Conservation (phyloP, 192 early-diverging fungal genomes). For the Backusella westeae region DNA sequence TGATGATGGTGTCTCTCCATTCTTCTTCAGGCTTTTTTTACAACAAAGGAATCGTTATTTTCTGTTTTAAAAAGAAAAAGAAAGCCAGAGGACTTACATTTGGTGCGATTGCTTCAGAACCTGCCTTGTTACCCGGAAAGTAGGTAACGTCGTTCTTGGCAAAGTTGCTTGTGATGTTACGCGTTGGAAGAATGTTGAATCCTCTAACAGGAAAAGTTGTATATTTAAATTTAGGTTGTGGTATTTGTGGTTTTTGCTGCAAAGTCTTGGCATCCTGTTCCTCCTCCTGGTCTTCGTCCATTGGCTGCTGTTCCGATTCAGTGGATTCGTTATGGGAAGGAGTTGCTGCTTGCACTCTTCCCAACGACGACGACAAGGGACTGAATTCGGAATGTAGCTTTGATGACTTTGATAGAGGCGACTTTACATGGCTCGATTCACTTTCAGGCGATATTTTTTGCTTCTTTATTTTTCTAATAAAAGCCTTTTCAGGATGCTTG, state of each 20-base stretch:
- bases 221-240: conserved; percentile 46
- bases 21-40: conserved; percentile 45
- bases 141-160: conserved; percentile 46
- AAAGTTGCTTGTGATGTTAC: conserved; percentile 49
- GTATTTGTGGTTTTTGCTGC: not conserved
- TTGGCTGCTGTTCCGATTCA: not conserved
- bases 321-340: not conserved
- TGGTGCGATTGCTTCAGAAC: conserved; percentile 16
- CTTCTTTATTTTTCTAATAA: conserved; percentile 5
- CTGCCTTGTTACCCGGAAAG: conserved; percentile 39
- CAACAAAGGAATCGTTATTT: not conserved
- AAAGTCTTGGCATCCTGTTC: not conserved
- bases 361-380: not conserved
- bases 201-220: conserved; percentile 51
- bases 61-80: not conserved
- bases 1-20: conserved; percentile 72
- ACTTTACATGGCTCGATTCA: not conserved
- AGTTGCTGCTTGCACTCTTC: not conserved
- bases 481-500: conserved; percentile 1
- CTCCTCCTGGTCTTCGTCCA: not conserved
- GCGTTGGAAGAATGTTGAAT: conserved; percentile 41
- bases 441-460: conserved; percentile 13
- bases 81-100: conserved; percentile 22
- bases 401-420: not conserved
- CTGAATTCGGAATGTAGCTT: not conserved